Conservation (phyloP, 768 basidiomycete species). For the Trametes cinnabarina region DNA sequence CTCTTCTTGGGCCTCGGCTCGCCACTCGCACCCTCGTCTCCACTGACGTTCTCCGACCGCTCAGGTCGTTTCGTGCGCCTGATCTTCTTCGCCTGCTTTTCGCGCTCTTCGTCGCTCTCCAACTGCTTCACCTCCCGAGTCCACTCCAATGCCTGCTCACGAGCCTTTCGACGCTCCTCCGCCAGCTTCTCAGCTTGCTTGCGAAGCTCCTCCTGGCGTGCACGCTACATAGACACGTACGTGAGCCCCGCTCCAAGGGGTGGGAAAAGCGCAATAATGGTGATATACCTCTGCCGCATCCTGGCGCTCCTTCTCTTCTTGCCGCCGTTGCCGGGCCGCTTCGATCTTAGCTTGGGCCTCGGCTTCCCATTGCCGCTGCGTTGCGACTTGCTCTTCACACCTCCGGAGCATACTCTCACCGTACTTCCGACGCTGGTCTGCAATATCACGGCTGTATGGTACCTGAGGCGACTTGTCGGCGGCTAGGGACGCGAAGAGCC, state of each 20-base stretch:
- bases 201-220: constrained; percentile 61
- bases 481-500: constrained; percentile 82
- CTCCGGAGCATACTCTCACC: constrained; percentile 83
- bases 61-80: constrained; percentile 54
- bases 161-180: constrained; percentile 68
- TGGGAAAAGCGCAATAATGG: not conserved
- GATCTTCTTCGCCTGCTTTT: constrained; percentile 48
- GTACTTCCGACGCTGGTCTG: constrained; percentile 87
- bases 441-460: constrained; percentile 84
- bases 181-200: constrained; percentile 75
- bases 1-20: constrained; percentile 70
- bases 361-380: constrained; percentile 68
- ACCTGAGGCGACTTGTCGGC: constrained; percentile 64
- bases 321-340: constrained; percentile 70
- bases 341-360: constrained; percentile 74
- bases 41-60: constrained; percentile 51
- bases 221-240: constrained; percentile 41
- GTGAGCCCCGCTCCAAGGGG: not conserved
- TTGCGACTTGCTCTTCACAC: constrained; percentile 73
- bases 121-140: constrained; percentile 57
- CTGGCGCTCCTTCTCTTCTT: constrained; percentile 70
- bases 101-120: constrained; percentile 77
- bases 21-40: constrained; percentile 31
- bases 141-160: constrained; percentile 82
- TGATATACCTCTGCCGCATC: constrained; percentile 63